Evolutionary conservation across 371 early-diverging fungal genomes (phyloP), one percentile per base, ranked within the genome.

Genomic region (Mucor plumbeus): DNA sequence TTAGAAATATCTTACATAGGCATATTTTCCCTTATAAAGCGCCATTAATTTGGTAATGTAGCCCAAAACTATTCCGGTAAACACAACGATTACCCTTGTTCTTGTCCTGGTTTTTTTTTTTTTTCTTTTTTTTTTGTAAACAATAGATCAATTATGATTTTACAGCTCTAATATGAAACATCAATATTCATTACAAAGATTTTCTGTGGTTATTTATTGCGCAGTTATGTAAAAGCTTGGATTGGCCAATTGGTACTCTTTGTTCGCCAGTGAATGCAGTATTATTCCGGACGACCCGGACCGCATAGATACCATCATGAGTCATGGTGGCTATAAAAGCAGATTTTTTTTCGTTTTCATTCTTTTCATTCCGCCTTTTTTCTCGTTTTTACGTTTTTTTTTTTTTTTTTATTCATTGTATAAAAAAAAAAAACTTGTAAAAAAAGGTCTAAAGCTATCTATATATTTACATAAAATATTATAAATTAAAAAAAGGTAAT

Each of bases 281-380:
- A 9, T 47, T 9, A 26, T 5, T 19, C 59, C 59, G 59, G 59
- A 19, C 39, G 40, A 40, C 21, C 59, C 59, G 59, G 59, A 19
- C 39, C 59, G 59, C 19, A 21, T 40, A 7, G 14, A 40, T 58
- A 17, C 56, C 56, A 36, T 58, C 58, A 58, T 58, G 54, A 26
- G 54, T 54, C 54, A 54, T 54, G 33, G 54, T 40, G 39, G 38
- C 38, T 39, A 59, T 41, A 59, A 40, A 38, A 35, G 21, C 36
- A 35, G 59, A 26, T 41, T 59, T 59, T 59, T 41, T 26, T 31
- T 59, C 59, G 38, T 59, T 43, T 39, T 59, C 40, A 54, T 3
- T 31, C 41, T 59, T 40, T 26, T 59, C 31, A n/a, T 61, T 47
- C 47, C 47, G 47, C 47, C 44, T 26, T 44, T 61, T 61, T 31